phyloP scores from a whole-genome alignment of 2,329 filamentous ascomycete species.

The Acrodontium crateriforme region DNA sequence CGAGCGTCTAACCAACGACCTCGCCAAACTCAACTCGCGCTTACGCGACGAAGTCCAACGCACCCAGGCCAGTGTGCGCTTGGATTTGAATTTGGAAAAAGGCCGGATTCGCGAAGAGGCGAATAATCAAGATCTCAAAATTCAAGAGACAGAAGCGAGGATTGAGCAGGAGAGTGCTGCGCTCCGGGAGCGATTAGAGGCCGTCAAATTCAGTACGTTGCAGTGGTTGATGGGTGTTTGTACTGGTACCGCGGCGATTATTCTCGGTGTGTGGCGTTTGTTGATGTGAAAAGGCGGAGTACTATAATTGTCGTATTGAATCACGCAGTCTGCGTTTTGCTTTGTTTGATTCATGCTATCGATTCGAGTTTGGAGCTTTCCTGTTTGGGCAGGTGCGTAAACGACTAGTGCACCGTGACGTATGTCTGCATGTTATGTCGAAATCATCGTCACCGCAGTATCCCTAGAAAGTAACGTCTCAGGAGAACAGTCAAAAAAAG shows the following conservation, averaged over 20 bases:
- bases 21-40: slow-evolving; percentile 81
- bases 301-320: too few relatives aligned
- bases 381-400: too few relatives aligned
- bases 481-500: too few relatives aligned
- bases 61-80: slow-evolving; percentile 79
- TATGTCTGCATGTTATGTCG: too few relatives aligned
- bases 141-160: slow-evolving; percentile 96
- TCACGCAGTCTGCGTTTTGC: too few relatives aligned
- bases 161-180: slow-evolving; percentile 96
- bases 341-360: too few relatives aligned
- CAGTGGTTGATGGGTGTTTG: slow-evolving; percentile 88
- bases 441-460: too few relatives aligned
- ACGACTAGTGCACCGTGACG: too few relatives aligned
- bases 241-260: slow-evolving; percentile 51
- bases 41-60: slow-evolving; percentile 87
- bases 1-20: slow-evolving; percentile 84
- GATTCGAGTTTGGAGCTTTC: too few relatives aligned
- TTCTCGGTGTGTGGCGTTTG: slow-evolving; percentile 53
- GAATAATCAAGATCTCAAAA: slow-evolving; percentile 90
- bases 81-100: slow-evolving; percentile 94
- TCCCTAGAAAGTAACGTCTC: too few relatives aligned
- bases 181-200: slow-evolving; percentile 80
- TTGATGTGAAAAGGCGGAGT: slow-evolving; percentile 44
- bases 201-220: slow-evolving; percentile 93
- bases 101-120: slow-evolving; percentile 92